Conservation (phyloP, 805 yeast genomes). For the Metschnikowia cerradonensis region DNA sequence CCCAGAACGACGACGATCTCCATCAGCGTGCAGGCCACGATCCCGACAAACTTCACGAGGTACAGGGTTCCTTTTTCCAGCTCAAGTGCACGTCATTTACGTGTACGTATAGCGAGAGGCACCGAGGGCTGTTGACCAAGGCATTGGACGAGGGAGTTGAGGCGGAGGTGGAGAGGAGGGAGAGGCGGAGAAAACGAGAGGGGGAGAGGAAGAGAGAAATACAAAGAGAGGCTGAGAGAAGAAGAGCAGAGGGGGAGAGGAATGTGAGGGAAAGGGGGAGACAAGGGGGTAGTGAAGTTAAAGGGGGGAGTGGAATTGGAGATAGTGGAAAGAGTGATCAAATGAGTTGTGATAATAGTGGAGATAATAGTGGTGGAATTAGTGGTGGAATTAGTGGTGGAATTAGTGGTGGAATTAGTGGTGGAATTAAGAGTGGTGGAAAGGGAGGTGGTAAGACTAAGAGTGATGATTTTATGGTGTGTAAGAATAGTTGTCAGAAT, state of each 20-base stretch:
- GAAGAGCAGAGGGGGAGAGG: conserved; percentile 9
- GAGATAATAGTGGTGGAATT: too few species aligned
- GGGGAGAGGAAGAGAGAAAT: conserved; percentile 11
- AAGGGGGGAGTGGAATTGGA: too few species aligned
- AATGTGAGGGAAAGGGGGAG: background rate
- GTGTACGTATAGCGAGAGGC: conserved; percentile 55
- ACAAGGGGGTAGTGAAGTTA: too few species aligned
- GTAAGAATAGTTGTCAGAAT: too few species aligned
- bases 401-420: too few species aligned
- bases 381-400: too few species aligned
- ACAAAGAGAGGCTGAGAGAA: conserved; percentile 2
- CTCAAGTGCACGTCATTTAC: conserved; percentile 71
- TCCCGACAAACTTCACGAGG: conserved; percentile 49
- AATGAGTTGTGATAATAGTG: too few species aligned
- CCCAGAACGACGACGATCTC: conserved; percentile 82
- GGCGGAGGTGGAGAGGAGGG: conserved; percentile 28
- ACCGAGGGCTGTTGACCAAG: background rate
- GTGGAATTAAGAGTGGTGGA: too few species aligned
- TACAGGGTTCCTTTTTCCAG: conserved; percentile 77
- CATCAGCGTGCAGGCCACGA: conserved; percentile 64
- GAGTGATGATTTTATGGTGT: too few species aligned
- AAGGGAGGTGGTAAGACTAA: too few species aligned
- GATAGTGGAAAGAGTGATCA: too few species aligned
- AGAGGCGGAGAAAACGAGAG: conserved; percentile 8
- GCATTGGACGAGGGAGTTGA: conserved; percentile 21